Percentiles rank a stretch among this genome's conserved stretches.
phyloP scores from a whole-genome alignment of 2,329 filamentous ascomycete genomes.

The Pseudogymnoascus sp. region DNA sequence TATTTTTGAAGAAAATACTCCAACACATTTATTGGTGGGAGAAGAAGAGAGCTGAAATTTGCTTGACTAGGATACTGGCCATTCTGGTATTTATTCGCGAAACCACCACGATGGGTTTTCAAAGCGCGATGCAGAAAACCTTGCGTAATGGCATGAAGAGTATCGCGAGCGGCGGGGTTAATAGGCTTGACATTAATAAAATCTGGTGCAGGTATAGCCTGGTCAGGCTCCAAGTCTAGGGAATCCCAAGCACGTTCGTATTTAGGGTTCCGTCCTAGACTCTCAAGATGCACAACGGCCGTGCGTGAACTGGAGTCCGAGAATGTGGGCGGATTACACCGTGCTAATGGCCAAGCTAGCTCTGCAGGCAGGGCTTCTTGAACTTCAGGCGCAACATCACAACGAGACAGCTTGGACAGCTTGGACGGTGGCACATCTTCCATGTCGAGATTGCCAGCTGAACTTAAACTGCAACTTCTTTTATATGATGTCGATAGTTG shows the following conservation, averaged over 20 bases:
- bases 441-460: conserved; percentile 31
- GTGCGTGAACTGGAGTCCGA: conserved; percentile 40
- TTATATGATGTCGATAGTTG: conserved; percentile 35
- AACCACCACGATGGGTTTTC: conserved; percentile 53
- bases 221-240: conserved; percentile 32
- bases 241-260: conserved; percentile 39
- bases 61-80: conserved; percentile 27
- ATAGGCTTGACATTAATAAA: conserved; percentile 35
- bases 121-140: conserved; percentile 62
- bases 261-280: conserved; percentile 41
- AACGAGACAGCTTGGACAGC: neutral
- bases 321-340: conserved; percentile 40
- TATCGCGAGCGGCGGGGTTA: conserved; percentile 49
- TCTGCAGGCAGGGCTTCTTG: conserved; percentile 41
- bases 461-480: conserved; percentile 40
- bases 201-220: conserved; percentile 8
- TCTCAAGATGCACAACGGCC: conserved; percentile 43
- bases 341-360: conserved; percentile 42
- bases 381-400: conserved; percentile 33
- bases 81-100: conserved; percentile 19
- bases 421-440: conserved; percentile 1
- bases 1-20: conserved; percentile 61
- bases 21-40: conserved; percentile 57
- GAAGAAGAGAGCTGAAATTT: conserved; percentile 53
- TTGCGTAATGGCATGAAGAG: conserved; percentile 63